These are phyloP conservation scores for Solanum hybrid DNA, from an alignment of 305 asterid genomes.

Conservation along the genomic window DNA sequence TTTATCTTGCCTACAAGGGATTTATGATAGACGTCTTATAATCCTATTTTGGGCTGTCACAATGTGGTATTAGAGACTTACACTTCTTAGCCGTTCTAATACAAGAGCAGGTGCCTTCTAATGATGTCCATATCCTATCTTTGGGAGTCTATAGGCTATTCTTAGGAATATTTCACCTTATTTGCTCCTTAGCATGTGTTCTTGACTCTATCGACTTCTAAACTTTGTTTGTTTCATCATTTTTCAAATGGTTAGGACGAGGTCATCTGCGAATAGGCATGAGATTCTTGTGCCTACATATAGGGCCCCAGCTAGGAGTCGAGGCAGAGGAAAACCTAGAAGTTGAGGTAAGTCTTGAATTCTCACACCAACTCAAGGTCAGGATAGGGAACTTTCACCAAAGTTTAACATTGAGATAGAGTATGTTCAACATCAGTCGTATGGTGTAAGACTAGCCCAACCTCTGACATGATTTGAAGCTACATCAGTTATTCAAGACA, in stretches of 20 bases:
- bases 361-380: neutral
- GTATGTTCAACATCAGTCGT: neutral
- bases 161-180: no score
- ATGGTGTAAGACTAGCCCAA: neutral
- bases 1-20: no score
- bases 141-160: neutral
- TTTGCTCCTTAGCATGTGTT: neutral
- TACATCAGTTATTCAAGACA: neutral
- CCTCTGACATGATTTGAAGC: neutral
- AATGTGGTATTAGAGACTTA: neutral
- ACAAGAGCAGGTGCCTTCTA: neutral
- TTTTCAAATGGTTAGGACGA: neutral
- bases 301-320: neutral
- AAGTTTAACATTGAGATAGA: neutral
- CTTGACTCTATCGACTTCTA: neutral
- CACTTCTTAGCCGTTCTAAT: neutral
- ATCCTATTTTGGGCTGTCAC: neutral
- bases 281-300: neutral
- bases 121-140: no score
- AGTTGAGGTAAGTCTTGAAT: neutral
- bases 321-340: neutral
- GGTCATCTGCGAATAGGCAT: neutral
- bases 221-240: neutral
- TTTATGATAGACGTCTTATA: neutral
- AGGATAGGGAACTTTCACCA: neutral